A percentile compares a stretch with the other conserved stretches of the same genome.
Conservation (phyloP, 805 yeast species). For the Wickerhamomyces ciferrii region DNA sequence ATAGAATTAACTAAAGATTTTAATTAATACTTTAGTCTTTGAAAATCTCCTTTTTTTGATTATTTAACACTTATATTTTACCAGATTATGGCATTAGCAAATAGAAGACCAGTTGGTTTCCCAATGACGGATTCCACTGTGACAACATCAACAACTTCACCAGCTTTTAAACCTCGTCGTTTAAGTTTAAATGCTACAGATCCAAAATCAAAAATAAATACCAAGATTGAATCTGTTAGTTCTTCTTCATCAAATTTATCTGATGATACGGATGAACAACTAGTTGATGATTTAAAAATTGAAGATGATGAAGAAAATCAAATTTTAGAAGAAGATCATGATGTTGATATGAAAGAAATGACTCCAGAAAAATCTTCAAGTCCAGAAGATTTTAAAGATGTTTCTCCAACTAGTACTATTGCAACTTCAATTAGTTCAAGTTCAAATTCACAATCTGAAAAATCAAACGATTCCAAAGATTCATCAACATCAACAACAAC, state of each 20-base stretch:
- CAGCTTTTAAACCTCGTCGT: conserved; percentile 24
- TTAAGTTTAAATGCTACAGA: conserved; percentile 14
- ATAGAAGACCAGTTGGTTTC: conserved; percentile 57
- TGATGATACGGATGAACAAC: background rate
- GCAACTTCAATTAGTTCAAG: conserved; percentile 14
- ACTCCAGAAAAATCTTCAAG: conserved; percentile 21
- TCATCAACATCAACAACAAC: background rate
- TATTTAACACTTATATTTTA: background rate
- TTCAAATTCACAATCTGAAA: conserved; percentile 4
- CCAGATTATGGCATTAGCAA: conserved; percentile 54
- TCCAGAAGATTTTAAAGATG: conserved; percentile 18
- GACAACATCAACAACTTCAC: conserved; percentile 17
- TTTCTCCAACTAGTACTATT: conserved; percentile 19
- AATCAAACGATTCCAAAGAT: conserved; percentile 2
- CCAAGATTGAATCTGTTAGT: background rate
- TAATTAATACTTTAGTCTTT: conserved; percentile 19
- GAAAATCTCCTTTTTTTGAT: background rate
- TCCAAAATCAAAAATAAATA: background rate
- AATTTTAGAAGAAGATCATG: conserved; percentile 7
- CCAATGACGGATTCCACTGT: conserved; percentile 28
- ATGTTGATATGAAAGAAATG: conserved; percentile 8
- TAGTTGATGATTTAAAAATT: background rate
- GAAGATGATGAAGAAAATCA: conserved; percentile 1
- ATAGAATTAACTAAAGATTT: conserved; percentile 20
- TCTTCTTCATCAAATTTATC: background rate